Conservation (phyloP, 108 stramenopile species). For the Epithemia pelagica region DNA sequence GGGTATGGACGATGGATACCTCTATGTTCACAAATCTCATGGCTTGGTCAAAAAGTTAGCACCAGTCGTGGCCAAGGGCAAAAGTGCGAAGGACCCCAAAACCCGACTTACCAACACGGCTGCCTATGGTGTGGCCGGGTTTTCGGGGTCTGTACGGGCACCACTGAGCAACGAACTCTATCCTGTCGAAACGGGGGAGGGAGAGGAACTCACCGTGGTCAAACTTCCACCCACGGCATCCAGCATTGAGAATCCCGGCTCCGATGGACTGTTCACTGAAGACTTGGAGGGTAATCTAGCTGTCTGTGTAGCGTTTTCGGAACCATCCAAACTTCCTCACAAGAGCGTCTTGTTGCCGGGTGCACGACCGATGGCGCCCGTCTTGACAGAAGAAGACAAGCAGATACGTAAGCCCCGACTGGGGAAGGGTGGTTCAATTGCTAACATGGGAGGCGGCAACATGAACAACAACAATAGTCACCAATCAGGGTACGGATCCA, state of each 20-base stretch:
- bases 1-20: conserved; percentile 84
- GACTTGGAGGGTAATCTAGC: conserved; percentile 53
- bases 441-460: conserved; percentile 57
- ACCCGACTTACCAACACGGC: conserved; percentile 38
- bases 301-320: conserved; percentile 73
- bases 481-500: conserved; percentile 72
- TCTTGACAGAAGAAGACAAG: conserved; percentile 61
- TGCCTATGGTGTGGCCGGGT: conserved; percentile 44
- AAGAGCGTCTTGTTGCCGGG: conserved; percentile 65
- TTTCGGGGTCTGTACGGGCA: conserved; percentile 60
- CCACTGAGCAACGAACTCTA: conserved; percentile 72
- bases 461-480: conserved; percentile 47
- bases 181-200: conserved; percentile 37
- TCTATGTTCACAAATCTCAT: conserved; percentile 63
- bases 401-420: conserved; percentile 71
- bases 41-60: conserved; percentile 48
- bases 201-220: conserved; percentile 7
- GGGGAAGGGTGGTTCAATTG: conserved; percentile 77
- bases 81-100: conserved; percentile 42
- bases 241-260: conserved; percentile 41
- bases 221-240: conserved; percentile 39
- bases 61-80: conserved; percentile 27
- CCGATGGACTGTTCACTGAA: conserved; percentile 45
- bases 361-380: conserved; percentile 43
- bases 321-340: conserved; percentile 63